Conservation (phyloP, 2,329 filamentous ascomycete species). For the Colletotrichum spinosum region DNA sequence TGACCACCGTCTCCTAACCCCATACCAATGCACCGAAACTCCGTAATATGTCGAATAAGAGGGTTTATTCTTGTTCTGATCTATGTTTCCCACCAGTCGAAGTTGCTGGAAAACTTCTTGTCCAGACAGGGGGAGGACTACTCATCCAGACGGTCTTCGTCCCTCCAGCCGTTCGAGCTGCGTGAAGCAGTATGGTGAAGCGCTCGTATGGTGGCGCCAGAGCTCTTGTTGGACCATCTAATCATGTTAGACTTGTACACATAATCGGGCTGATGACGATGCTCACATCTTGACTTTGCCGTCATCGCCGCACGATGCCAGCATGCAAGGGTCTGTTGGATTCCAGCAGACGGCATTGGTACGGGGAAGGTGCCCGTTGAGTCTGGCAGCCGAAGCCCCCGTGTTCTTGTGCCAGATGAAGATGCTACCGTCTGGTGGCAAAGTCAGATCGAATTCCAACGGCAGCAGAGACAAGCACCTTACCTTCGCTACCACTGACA, state of each 20-base stretch:
- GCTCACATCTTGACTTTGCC: conserved; percentile 85
- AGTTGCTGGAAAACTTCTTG: background rate
- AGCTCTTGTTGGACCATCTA: conserved; percentile 44
- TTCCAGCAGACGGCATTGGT: conserved; percentile 95
- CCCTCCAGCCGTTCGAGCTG: conserved; percentile 31
- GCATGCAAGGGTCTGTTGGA: conserved; percentile 82
- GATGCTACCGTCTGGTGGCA: conserved; percentile 69
- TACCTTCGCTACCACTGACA: conserved; percentile 90
- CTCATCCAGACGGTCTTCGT: conserved; percentile 19
- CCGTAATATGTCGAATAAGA: conserved; percentile 26
- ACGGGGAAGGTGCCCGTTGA: conserved; percentile 79
- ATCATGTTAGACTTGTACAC: conserved; percentile 3
- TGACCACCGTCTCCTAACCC: background rate
- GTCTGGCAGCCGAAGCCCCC: conserved; percentile 78
- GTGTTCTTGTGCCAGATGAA: conserved; percentile 93
- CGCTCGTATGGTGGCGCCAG: conserved; percentile 39
- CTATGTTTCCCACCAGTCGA: conserved; percentile 15
- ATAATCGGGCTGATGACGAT: background rate
- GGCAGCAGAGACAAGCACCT: conserved; percentile 39
- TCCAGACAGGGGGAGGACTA: conserved; percentile 3
- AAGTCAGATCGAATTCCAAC: background rate
- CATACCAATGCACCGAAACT: conserved; percentile 19
- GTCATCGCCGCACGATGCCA: conserved; percentile 94
- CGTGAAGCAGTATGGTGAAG: conserved; percentile 29
- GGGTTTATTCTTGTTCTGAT: conserved; percentile 24